Evolutionary conservation across 2,329 filamentous ascomycete species (phyloP), one percentile per base, ranked within the genome.

Genomic region (Trichoderma citrinoviride): DNA sequence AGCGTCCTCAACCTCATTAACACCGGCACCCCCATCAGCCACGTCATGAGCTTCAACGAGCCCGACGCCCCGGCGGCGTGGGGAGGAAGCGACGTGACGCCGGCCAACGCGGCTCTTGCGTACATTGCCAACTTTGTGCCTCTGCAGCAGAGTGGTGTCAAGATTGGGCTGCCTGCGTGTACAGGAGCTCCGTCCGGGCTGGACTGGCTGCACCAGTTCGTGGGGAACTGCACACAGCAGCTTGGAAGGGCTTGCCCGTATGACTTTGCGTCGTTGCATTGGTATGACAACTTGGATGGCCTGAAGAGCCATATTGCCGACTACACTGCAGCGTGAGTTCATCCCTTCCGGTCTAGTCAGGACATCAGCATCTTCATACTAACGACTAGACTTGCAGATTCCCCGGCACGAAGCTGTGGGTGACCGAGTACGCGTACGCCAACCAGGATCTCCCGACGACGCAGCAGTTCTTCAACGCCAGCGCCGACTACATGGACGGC

Each of bases 41-140:
- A 91, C 71, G 85, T 91, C 3, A 78, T 94, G 25, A 83, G 81
- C 33, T 93, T 93, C 80, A 94, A 95, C 76, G 91, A 95, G 73
- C 91, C 91, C 0, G 90, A 94, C 72, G 85, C 84, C 14, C 74
- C 78, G 2, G 68, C 71, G 1, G 70, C 73, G 1, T 82, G 79
- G 12, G 89, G 89, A 43, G 91, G 91, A 4, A 89, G 85, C 67
- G 79, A 85, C 67, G 78, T 93, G 21, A 73, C 79, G 1, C 86
- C 90, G 0, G 73, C 79, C 14, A 74, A 77, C 1, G 91, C 91
- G 0, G 91, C 90, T 2, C 75, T 82, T 56, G 82, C 86, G 12
- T 95, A 90, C 90, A 86, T 89, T 40, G 79, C 81, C 50, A 87
- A 92, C 71, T 86, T 95, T 65, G 83, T 90, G 68, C 90, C 91